A percentile compares a stretch with the other conserved stretches of the same genome.
phyloP scores from a whole-genome alignment of 257 asterid genomes.

The Solanum microdontum region DNA sequence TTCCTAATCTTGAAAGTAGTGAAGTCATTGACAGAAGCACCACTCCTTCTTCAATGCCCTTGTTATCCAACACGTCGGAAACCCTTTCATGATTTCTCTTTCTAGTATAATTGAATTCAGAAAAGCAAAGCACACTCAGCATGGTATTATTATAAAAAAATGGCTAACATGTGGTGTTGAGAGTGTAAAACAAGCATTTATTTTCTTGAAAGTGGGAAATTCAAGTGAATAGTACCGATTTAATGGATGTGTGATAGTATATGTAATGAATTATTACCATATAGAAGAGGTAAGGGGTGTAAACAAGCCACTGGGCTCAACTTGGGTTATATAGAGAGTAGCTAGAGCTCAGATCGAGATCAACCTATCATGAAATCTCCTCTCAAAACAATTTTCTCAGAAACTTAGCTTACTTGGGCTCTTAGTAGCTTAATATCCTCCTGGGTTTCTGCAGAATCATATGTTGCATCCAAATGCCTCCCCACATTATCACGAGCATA shows the following conservation, averaged over 20 bases:
- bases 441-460: constrained; percentile 64
- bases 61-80: background rate
- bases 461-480: constrained; percentile 77
- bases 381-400: background rate
- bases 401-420: constrained; percentile 53
- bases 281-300: background rate
- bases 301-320: background rate
- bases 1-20: background rate
- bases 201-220: background rate
- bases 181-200: background rate
- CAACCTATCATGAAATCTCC: background rate
- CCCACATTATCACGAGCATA: constrained; percentile 88
- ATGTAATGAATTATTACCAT: background rate
- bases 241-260: background rate
- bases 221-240: background rate
- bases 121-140: background rate
- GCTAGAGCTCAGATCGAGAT: background rate
- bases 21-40: background rate
- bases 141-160: background rate
- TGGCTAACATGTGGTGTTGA: background rate
- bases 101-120: background rate
- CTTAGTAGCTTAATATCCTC: constrained; percentile 62
- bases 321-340: background rate
- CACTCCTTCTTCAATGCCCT: background rate
- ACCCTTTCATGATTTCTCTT: background rate